These are phyloP conservation scores for Solanum infundibuliforme DNA, from an alignment of 257 asterid genomes.

Conservation along the genomic window DNA sequence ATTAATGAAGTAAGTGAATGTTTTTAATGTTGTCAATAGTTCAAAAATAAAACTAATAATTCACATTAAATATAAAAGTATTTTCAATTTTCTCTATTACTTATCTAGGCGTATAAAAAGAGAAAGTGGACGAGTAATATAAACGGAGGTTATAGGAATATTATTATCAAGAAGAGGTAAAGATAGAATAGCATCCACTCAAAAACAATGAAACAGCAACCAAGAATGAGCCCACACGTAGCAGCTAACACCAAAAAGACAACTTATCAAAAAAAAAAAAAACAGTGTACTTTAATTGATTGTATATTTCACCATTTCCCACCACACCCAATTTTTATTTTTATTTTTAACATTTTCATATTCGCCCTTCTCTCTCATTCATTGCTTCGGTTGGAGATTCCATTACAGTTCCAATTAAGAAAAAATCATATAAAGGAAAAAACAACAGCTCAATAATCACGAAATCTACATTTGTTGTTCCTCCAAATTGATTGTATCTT, in stretches of 20 bases:
- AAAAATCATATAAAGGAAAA: background rate
- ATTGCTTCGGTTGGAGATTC: conserved; percentile 2
- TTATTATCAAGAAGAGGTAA: background rate
- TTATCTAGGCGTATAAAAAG: no score
- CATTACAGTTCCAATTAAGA: background rate
- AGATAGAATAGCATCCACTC: background rate
- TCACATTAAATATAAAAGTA: no score
- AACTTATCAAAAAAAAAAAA: background rate
- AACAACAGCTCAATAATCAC: background rate
- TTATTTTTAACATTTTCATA: background rate
- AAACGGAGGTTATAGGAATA: background rate
- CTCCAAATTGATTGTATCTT: background rate
- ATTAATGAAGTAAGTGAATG: no score
- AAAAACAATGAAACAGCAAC: background rate
- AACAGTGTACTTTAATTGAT: background rate
- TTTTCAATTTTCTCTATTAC: background rate
- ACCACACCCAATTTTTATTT: background rate
- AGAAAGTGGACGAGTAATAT: background rate
- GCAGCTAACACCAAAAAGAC: background rate
- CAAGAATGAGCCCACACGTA: background rate
- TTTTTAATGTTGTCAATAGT: no score
- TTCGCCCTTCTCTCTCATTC: background rate
- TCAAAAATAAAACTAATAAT: no score
- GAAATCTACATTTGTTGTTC: background rate
- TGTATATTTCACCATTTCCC: background rate